phyloP scores from a whole-genome alignment of 78 protist species.

The Goniomonas avonlea region DNA sequence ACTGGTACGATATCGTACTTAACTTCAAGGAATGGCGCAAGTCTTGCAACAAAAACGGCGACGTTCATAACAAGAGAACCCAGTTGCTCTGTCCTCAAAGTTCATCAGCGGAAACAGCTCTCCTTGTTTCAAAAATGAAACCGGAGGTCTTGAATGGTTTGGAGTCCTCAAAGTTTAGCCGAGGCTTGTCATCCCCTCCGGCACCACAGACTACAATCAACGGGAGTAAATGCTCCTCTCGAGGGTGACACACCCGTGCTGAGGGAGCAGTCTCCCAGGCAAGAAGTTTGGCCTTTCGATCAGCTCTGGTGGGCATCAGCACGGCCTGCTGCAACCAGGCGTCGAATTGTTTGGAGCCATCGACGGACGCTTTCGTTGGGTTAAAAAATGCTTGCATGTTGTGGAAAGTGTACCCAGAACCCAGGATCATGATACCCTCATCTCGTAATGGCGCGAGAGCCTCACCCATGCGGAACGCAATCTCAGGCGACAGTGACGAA shows the following conservation, averaged over 20 bases:
- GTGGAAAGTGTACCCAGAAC: constrained; percentile 35
- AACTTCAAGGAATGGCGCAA: too few relatives aligned
- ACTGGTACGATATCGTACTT: too few relatives aligned
- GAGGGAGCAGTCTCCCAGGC: not conserved
- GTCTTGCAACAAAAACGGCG: too few relatives aligned
- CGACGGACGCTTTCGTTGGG: not conserved
- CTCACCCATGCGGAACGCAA: constrained; percentile 22
- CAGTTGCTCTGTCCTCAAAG: too few relatives aligned
- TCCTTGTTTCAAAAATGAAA: not conserved
- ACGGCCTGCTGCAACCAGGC: not conserved
- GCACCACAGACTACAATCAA: constrained; percentile 12
- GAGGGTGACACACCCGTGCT: not conserved
- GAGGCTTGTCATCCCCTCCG: not conserved
- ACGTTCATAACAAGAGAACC: too few relatives aligned
- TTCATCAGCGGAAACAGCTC: too few relatives aligned
- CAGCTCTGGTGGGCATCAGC: not conserved
- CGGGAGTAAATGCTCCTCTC: constrained; percentile 20
- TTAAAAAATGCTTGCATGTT: not conserved
- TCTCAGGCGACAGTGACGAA: too few relatives aligned
- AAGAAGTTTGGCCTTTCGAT: not conserved
- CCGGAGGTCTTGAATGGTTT: not conserved
- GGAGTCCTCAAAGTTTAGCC: not conserved
- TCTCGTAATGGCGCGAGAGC: constrained; percentile 37
- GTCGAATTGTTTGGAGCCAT: not conserved
- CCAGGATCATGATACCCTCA: constrained; percentile 37